These are phyloP conservation scores for Neobulgaria alba DNA, from an alignment of 2,329 filamentous ascomycete species.

Conservation along the genomic window DNA sequence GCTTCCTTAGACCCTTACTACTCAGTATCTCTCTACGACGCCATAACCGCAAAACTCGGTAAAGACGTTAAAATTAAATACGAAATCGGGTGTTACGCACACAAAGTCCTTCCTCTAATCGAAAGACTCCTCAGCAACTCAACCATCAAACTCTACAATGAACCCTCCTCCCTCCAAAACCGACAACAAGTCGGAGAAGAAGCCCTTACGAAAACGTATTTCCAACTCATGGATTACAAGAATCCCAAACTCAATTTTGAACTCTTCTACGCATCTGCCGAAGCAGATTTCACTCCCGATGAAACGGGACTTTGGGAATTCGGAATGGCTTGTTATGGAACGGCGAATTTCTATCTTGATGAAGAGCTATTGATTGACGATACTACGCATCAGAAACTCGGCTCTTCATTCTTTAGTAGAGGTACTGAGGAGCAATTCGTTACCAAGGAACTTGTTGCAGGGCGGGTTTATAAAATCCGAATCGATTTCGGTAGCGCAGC, in stretches of 20 bases:
- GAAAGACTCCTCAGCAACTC: conserved; percentile 42
- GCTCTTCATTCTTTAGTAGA: conserved; percentile 32
- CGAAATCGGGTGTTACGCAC: conserved; percentile 52
- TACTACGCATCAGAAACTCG: conserved; percentile 28
- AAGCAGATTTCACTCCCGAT: conserved; percentile 20
- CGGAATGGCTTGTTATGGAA: conserved; percentile 31
- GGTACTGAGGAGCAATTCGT: conserved; percentile 29
- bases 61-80: conserved; percentile 32
- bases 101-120: conserved; percentile 52
- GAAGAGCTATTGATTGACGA: conserved; percentile 28
- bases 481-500: conserved; percentile 45
- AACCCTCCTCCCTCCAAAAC: conserved; percentile 38
- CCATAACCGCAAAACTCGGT: conserved; percentile 19
- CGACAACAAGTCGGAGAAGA: conserved; percentile 44
- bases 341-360: conserved; percentile 29
- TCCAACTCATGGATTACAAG: conserved; percentile 44
- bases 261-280: conserved; percentile 30
- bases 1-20: conserved; percentile 29
- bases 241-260: conserved; percentile 25
- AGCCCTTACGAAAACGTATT: conserved; percentile 33
- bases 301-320: conserved; percentile 26
- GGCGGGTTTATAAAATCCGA: conserved; percentile 26
- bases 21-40: conserved; percentile 27
- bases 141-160: conserved; percentile 53
- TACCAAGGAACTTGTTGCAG: conserved; percentile 21